Percentiles rank a stretch among this genome's conserved stretches.
Evolutionary conservation across 2,329 filamentous ascomycete genomes (phyloP).

Genomic region (Cytospora piceicola): DNA sequence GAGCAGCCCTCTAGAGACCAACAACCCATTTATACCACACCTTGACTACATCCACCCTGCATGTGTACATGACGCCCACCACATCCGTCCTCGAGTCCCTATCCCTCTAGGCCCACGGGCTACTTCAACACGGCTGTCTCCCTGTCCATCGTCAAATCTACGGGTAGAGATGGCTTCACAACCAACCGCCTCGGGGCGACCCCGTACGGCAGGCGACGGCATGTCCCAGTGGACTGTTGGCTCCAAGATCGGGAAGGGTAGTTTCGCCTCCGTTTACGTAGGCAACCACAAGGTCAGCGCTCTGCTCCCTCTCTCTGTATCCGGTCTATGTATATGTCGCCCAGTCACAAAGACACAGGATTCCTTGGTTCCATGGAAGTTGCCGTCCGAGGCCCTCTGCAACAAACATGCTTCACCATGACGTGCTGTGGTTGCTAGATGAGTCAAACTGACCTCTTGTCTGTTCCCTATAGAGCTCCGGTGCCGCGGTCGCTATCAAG

Average conservation of each 20-base stretch:
- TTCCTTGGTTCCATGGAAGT: neutral
- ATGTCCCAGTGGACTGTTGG: constrained; percentile 81
- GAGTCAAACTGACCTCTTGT: constrained; percentile 26
- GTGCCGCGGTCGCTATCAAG: constrained; percentile 90
- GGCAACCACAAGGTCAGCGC: constrained; percentile 77
- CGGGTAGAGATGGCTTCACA: constrained; percentile 39
- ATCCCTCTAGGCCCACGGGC: constrained; percentile 40
- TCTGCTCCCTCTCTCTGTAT: constrained; percentile 20
- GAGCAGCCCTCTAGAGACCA: constrained; percentile 31
- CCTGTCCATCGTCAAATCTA: constrained; percentile 35
- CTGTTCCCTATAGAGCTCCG: constrained; percentile 63
- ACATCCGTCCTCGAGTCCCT: constrained; percentile 36
- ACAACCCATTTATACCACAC: constrained; percentile 22
- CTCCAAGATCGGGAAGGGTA: constrained; percentile 93
- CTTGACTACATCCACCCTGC: constrained; percentile 31
- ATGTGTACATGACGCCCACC: constrained; percentile 40
- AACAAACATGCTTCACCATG: neutral
- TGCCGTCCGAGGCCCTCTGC: neutral
- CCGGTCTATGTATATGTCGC: neutral
- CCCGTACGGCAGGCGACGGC: constrained; percentile 40
- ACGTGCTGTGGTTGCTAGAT: constrained; percentile 14
- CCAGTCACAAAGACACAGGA: neutral
- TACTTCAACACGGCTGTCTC: constrained; percentile 33
- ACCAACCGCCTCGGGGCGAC: constrained; percentile 35
- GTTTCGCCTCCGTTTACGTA: constrained; percentile 94